phyloP scores from a whole-genome alignment of 2,329 filamentous ascomycete genomes.

The Epichloe sp. region DNA sequence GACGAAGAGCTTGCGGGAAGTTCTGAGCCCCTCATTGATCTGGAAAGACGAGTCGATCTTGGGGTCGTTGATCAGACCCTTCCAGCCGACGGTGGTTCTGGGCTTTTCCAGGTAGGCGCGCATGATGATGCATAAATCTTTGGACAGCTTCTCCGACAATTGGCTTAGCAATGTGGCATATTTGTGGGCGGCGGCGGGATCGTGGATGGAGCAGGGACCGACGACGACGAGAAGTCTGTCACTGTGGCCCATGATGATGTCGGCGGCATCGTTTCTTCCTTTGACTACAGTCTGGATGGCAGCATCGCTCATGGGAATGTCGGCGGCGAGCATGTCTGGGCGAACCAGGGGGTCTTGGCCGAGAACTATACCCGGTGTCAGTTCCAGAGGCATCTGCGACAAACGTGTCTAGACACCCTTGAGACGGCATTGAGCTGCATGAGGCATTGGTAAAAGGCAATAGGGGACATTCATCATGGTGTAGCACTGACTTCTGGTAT shows the following conservation, averaged over 20 bases:
- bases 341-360: constrained; percentile 94
- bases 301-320: constrained; percentile 58
- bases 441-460: neutral
- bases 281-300: constrained; percentile 57
- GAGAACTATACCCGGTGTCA: constrained; percentile 47
- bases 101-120: constrained; percentile 98
- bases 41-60: constrained; percentile 95
- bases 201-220: constrained; percentile 94
- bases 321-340: constrained; percentile 72
- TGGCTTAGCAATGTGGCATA: constrained; percentile 71
- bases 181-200: constrained; percentile 75
- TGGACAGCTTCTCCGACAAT: constrained; percentile 64
- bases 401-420: neutral
- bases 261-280: constrained; percentile 54
- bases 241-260: constrained; percentile 64
- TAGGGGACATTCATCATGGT: neutral
- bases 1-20: constrained; percentile 86
- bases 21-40: constrained; percentile 92
- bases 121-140: constrained; percentile 89
- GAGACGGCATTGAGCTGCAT: neutral
- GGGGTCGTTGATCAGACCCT: constrained; percentile 97
- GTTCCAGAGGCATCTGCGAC: neutral
- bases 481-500: constrained; percentile 26
- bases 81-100: constrained; percentile 96
- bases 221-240: constrained; percentile 90